Conservation (phyloP, 768 basidiomycete species). For the Vararia minispora region DNA sequence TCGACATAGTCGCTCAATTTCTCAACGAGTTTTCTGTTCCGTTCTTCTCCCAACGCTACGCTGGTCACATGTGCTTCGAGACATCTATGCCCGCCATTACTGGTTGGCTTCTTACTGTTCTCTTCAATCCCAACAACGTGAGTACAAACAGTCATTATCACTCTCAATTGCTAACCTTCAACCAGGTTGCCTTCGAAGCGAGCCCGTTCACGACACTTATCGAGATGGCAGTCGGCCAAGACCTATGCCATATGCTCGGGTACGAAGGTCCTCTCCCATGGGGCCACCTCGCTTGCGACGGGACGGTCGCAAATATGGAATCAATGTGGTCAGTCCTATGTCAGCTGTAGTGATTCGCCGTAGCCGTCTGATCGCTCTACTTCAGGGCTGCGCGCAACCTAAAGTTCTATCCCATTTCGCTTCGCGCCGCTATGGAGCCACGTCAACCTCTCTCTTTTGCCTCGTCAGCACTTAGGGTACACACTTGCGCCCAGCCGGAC, state of each 20-base stretch:
- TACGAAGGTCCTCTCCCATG: constrained; percentile 21
- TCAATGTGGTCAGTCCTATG: constrained; percentile 28
- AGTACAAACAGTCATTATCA: not conserved
- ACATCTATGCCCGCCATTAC: constrained; percentile 19
- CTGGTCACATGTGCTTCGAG: constrained; percentile 29
- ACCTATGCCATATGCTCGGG: constrained; percentile 31
- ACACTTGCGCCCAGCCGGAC: constrained; percentile 17
- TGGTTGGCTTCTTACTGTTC: constrained; percentile 16
- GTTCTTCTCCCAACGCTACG: constrained; percentile 29
- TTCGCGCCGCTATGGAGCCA: constrained; percentile 22
- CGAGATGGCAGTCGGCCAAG: constrained; percentile 27
- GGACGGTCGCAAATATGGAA: constrained; percentile 35
- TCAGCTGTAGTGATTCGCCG: not conserved
- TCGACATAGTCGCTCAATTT: constrained; percentile 11
- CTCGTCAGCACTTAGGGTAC: constrained; percentile 21
- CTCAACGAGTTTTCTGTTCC: constrained; percentile 25
- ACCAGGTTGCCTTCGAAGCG: constrained; percentile 29
- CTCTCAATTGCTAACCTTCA: no score
- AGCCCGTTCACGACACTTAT: constrained; percentile 28
- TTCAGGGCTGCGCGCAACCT: constrained; percentile 31
- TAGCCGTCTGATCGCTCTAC: not conserved
- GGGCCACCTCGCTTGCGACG: constrained; percentile 35
- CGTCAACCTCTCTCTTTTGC: constrained; percentile 25
- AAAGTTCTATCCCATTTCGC: constrained; percentile 34
- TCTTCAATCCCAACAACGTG: constrained; percentile 33